A percentile compares a stretch with the other conserved stretches of the same genome.
Evolutionary conservation across 2,329 filamentous ascomycete genomes (phyloP).

Genomic region (Diplodia corticola): DNA sequence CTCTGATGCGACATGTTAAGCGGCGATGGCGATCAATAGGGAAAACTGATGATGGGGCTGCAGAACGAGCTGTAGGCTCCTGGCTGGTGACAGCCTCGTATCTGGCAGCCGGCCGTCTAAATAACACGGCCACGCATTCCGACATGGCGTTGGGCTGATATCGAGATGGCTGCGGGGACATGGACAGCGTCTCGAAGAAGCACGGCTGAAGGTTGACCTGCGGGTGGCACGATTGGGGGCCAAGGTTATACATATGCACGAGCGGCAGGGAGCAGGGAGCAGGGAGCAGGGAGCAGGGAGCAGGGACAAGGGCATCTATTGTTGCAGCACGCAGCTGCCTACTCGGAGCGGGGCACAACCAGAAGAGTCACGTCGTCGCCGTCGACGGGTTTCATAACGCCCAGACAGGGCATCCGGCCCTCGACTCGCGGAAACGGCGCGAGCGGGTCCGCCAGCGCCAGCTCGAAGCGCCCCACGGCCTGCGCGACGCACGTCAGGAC

Average conservation of each 20-base stretch:
- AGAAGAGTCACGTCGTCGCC: not conserved
- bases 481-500: slow-evolving; percentile 17
- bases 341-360: not conserved
- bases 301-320: not conserved
- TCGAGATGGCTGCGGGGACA: not conserved
- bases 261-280: too few species aligned
- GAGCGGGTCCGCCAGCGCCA: not conserved
- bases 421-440: slow-evolving; percentile 15
- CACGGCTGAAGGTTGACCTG: not conserved
- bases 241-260: not conserved
- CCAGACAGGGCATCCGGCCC: slow-evolving; percentile 1
- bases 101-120: not conserved
- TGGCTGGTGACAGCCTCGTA: not conserved
- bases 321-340: not conserved
- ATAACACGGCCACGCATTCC: not conserved
- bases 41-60: not conserved
- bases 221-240: not conserved
- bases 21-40: not conserved
- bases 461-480: slow-evolving; percentile 1
- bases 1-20: not conserved
- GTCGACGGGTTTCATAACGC: not conserved
- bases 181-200: not conserved
- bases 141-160: not conserved
- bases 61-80: not conserved
- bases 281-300: too few species aligned